Percentiles rank a stretch among this genome's conserved stretches.
These are phyloP conservation scores for Paramecium sonneborni DNA, from an alignment of 73 alveolate species.

Conservation along the genomic window DNA sequence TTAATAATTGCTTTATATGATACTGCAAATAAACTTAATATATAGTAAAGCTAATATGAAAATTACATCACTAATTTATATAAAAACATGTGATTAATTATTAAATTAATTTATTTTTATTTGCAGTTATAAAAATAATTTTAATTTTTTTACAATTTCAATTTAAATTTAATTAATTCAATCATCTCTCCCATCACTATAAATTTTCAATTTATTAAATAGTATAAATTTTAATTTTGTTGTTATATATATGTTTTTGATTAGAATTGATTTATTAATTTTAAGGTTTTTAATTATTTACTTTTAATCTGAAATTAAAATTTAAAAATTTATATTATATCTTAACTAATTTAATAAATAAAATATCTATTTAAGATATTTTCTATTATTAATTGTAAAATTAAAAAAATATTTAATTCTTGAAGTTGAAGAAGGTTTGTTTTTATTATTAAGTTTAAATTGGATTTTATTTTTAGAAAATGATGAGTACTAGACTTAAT, in stretches of 20 bases:
- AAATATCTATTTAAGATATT: too few species aligned
- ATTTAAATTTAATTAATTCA: not conserved
- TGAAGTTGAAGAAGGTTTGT: not conserved
- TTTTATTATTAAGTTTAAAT: not conserved
- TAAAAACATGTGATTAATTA: not conserved
- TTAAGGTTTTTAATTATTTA: not conserved
- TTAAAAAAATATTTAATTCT: too few species aligned
- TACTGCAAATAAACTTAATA: not conserved
- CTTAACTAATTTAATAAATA: too few species aligned
- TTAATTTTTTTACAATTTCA: not conserved
- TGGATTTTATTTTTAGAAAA: not conserved
- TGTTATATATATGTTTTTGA: too few species aligned
- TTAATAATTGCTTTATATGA: constrained; percentile 23
- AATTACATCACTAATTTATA: not conserved
- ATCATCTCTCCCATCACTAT: not conserved
- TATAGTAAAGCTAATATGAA: not conserved
- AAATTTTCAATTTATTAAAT: not conserved
- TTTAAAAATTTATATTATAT: too few species aligned
- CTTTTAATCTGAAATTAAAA: too few species aligned
- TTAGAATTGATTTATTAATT: not conserved
- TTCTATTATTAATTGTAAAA: too few species aligned
- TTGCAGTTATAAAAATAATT: not conserved
- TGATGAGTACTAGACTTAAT: not conserved
- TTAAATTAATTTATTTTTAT: not conserved
- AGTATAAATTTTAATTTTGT: not conserved